Evolutionary conservation across 768 basidiomycete genomes (phyloP).

Genomic region (Phaeotremella skinneri): DNA sequence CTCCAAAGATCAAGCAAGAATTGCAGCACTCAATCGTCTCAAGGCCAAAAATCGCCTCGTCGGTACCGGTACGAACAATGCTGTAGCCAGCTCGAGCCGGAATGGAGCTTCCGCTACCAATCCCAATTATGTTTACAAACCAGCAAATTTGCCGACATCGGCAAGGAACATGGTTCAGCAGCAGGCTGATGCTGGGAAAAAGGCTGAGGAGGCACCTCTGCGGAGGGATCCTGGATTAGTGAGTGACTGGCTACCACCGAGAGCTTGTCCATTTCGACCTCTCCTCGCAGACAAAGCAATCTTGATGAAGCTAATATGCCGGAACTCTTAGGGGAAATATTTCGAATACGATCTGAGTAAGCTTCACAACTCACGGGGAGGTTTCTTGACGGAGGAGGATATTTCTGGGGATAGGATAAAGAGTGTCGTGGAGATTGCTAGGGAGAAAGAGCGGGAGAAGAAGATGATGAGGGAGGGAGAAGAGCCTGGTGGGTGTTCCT

Average conservation of each 20-base stretch:
- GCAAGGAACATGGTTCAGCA: constrained; percentile 32
- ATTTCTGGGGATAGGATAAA: constrained; percentile 58
- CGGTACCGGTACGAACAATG: not conserved
- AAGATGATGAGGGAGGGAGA: constrained; percentile 63
- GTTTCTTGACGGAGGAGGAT: constrained; percentile 88
- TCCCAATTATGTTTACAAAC: constrained; percentile 29
- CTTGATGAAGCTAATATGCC: no score
- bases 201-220: constrained; percentile 31
- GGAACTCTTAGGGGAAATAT: constrained; percentile 78
- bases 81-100: not conserved
- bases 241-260: no score
- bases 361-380: constrained; percentile 95
- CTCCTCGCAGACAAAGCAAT: no score
- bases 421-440: constrained; percentile 69
- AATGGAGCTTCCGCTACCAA: not conserved
- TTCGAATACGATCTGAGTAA: constrained; percentile 97
- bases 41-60: constrained; percentile 43
- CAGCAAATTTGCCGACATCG: constrained; percentile 21
- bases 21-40: constrained; percentile 45
- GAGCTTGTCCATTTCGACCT: not conserved
- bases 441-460: constrained; percentile 77
- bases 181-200: constrained; percentile 28
- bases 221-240: constrained; percentile 48
- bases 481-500: constrained; percentile 44
- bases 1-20: constrained; percentile 35